Evolutionary conservation across 148 eudicot genomes (phyloP).

Genomic region (Silene latifolia): DNA sequence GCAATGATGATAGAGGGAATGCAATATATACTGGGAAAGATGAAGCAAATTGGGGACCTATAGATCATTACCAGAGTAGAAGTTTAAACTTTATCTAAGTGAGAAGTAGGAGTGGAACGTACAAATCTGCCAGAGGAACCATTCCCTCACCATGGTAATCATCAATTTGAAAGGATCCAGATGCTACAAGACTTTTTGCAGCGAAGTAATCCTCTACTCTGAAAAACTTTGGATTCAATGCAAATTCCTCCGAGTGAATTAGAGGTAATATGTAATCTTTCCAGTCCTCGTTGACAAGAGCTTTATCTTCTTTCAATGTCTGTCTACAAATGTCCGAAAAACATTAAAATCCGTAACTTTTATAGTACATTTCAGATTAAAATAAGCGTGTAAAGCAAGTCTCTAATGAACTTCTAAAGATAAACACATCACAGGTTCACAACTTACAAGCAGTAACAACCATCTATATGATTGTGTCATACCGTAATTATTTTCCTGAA

Average conservation of each 20-base stretch:
- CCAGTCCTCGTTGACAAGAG: slow-evolving; percentile 69
- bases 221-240: slow-evolving; percentile 58
- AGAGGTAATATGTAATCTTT: slow-evolving; percentile 73
- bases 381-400: background rate
- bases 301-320: slow-evolving; percentile 83
- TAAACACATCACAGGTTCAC: background rate
- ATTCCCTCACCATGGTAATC: slow-evolving; percentile 81
- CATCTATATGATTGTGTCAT: background rate
- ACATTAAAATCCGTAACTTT: slow-evolving; percentile 14
- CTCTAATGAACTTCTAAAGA: background rate
- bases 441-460: background rate
- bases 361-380: background rate
- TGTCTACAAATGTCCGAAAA: slow-evolving; percentile 42
- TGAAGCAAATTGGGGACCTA: background rate
- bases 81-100: background rate
- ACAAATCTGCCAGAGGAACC: slow-evolving; percentile 99
- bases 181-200: slow-evolving; percentile 87
- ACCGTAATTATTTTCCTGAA: background rate
- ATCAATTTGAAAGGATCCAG: slow-evolving; percentile 88
- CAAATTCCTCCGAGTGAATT: slow-evolving; percentile 34
- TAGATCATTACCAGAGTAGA: background rate
- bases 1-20: background rate
- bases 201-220: slow-evolving; percentile 66
- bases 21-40: background rate
- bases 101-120: slow-evolving; percentile 30